Evolutionary conservation across 768 basidiomycete species (phyloP), one percentile per base, ranked within the genome.

Genomic region (Phlegmacium glaucopus): DNA sequence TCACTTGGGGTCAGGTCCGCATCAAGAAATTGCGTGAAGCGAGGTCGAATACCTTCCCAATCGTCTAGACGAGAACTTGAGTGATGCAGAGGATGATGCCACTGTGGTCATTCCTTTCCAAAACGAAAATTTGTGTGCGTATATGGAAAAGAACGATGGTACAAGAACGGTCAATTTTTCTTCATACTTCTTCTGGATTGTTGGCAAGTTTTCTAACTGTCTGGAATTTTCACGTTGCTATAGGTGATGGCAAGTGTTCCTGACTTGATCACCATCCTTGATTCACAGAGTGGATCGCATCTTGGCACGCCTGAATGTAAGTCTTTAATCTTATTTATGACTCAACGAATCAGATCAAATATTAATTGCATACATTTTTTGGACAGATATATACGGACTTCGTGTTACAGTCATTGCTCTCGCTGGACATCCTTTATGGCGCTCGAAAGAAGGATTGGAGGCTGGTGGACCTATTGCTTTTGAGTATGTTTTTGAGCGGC

Each of bases 211-310:
- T 44, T 12, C 25, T 29, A 44, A 12, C 9, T 28, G n/a, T 32
- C 3, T 42, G 9, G 9, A 22, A 18, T 26, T 6, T n/a, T n/a
- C n/a, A n/a, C n/a, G n/a, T n/a, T n/a, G n/a, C n/a, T n/a, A n/a
- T 39, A 78, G 73, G 65, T 80, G 32, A 63, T 78, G 1, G 78
- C 74, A 27, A 72, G 74, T 28, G 84, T 87, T 9, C 85, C 84
- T 4, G 84, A 86, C 59, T 69, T 87, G 18, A 82, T 86, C 45
- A 69, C 77, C 0, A 77, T 85, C 9, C 62, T 85, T 9, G 83
- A 87, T 52, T 75, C 79, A 16, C 80, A 82, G 52, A 80, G 67
- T 47, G 84, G 83, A 1, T 67, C 73, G 4, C 77, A 81, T 26
- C 65, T 87, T 7, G 83, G 84, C 11, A 83, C 82, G 1, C 84